phyloP scores from a whole-genome alignment of 371 early-diverging fungal species.

The Batrachochytrium dendrobatidis region DNA sequence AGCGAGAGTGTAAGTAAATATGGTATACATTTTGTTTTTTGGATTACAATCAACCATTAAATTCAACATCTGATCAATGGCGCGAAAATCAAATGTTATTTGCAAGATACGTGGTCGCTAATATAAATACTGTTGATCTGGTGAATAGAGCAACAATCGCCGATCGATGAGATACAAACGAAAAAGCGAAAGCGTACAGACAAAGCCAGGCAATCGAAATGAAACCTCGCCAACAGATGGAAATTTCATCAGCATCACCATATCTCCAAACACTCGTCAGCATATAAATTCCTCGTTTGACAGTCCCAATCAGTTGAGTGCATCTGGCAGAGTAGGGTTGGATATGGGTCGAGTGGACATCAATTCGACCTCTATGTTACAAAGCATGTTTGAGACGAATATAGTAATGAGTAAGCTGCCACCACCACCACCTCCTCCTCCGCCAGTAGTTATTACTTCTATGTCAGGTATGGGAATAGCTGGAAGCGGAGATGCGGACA shows the following conservation, averaged over 20 bases:
- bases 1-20: conserved; percentile 12
- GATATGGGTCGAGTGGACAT: neutral
- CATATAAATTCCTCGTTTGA: neutral
- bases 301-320: neutral
- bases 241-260: conserved; percentile 7
- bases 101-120: no score
- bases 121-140: no score
- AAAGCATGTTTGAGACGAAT: neutral
- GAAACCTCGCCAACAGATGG: no score
- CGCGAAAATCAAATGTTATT: no score
- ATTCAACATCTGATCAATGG: no score
- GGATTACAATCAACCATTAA: no score
- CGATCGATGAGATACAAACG: no score
- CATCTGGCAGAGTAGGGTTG: neutral
- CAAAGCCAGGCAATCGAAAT: no score
- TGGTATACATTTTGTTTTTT: no score
- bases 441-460: neutral
- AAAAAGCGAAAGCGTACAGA: no score
- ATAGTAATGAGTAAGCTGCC: conserved; percentile 8
- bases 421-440: conserved; percentile 12
- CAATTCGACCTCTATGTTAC: neutral
- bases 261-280: neutral
- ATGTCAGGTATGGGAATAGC: neutral
- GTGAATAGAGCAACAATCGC: no score
- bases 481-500: neutral